Evolutionary conservation across 2,329 filamentous ascomycete species (phyloP).

Genomic region (Hypoxylon sp.): DNA sequence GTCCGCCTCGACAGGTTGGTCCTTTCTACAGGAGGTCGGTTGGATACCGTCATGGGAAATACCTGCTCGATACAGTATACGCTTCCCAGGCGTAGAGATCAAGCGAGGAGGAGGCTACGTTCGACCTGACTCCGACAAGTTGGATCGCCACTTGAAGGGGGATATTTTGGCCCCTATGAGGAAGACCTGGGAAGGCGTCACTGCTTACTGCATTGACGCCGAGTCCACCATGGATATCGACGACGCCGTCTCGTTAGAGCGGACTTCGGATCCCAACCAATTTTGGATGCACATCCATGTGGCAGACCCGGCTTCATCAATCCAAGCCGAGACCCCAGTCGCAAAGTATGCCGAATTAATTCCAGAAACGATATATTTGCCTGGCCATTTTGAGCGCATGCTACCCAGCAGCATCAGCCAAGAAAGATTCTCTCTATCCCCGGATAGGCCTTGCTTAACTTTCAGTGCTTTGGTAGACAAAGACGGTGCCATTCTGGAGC

Average conservation of each 20-base stretch:
- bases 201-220: slow-evolving; percentile 81
- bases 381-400: slow-evolving; percentile 72
- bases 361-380: slow-evolving; percentile 71
- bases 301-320: slow-evolving; percentile 82
- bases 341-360: slow-evolving; percentile 73
- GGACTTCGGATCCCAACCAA: slow-evolving; percentile 65
- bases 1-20: slow-evolving; percentile 66
- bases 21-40: slow-evolving; percentile 83
- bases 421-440: slow-evolving; percentile 68
- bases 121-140: slow-evolving; percentile 54
- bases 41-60: slow-evolving; percentile 80
- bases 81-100: slow-evolving; percentile 66
- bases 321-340: slow-evolving; percentile 71
- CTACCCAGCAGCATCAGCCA: slow-evolving; percentile 65
- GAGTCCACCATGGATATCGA: slow-evolving; percentile 79
- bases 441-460: slow-evolving; percentile 68
- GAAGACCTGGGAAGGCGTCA: slow-evolving; percentile 70
- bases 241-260: slow-evolving; percentile 81
- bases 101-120: slow-evolving; percentile 60
- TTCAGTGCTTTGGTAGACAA: slow-evolving; percentile 72
- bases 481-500: slow-evolving; percentile 67
- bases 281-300: slow-evolving; percentile 85
- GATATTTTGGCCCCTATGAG: slow-evolving; percentile 67
- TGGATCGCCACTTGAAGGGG: slow-evolving; percentile 55
- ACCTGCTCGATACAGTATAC: slow-evolving; percentile 71